Evolutionary conservation across 2,329 filamentous ascomycete genomes (phyloP), one percentile per base, ranked within the genome.

Genomic region (Aureobasidium sp.): DNA sequence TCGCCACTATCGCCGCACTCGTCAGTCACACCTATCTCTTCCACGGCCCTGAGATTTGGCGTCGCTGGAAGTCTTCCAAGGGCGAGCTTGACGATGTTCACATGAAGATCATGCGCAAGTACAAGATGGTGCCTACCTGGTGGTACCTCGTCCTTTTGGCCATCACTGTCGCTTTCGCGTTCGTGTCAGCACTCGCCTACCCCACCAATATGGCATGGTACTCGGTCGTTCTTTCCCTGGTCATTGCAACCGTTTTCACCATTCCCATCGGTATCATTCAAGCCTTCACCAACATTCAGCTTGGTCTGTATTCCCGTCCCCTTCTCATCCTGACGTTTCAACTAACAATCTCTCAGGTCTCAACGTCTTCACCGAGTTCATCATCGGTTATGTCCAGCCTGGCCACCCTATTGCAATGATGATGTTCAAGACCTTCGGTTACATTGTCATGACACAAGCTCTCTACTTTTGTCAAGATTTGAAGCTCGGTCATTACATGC

Each of bases 191-290:
- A 11, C 39, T 50, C 1, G 60, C 82, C 63, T 89, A 88, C 64
- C 88, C 88, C 1, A 79, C 93, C 40, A 84, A 90, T 64, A 74
- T 94, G 1, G 88, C 88, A 0, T 94, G 88, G 86, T 93, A 91
- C 61, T 88, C 88, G 3, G 74, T 94, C 3, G 72, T 94, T 6
- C 77, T 94, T 5, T 85, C 88, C 1, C 76, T 95, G 1, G 81
- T 74, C 35, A 88, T 94, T 52, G 90, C 87, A 57, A 80, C 83
- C 21, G 69, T 90, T 47, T 84, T 93, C 57, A 94, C 93, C 69
- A 89, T 95, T 57, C 89, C 89, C 6, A 91, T 93, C 58, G 88
- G 89, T 58, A 94, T 94, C 64, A 86, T 95, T 63, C 93, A 91
- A 85, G 89, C 88, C 19, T 88, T 94, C 60, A 94, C 89, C 14